Conservation (phyloP, 257 asterid genomes). For the Rubia yunnanensis region DNA sequence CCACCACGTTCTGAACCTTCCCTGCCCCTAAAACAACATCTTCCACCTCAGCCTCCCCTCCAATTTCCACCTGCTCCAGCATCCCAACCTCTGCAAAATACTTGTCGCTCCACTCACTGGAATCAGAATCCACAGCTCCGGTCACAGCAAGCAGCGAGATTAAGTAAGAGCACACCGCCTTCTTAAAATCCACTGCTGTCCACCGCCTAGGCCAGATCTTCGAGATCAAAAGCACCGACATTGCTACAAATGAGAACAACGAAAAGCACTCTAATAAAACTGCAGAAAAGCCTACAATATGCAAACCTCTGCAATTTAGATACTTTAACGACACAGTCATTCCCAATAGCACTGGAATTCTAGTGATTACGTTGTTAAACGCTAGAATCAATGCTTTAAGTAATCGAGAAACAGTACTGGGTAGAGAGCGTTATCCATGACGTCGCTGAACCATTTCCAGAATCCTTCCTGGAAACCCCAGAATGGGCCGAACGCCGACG, state of each 20-base stretch:
- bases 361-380: conserved; percentile 29
- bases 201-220: conserved; percentile 49
- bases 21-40: too few species aligned
- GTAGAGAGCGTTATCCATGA: conserved; percentile 91
- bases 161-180: conserved; percentile 52
- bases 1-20: too few species aligned
- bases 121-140: conserved; percentile 60
- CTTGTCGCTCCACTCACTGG: conserved; percentile 70
- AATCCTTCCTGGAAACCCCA: conserved; percentile 86
- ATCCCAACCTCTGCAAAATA: conserved; percentile 67
- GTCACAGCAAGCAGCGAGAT: conserved; percentile 72
- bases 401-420: conserved; percentile 87
- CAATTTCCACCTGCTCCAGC: too few species aligned
- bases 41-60: too few species aligned
- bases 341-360: conserved; percentile 62
- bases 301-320: conserved; percentile 64
- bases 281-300: too few species aligned
- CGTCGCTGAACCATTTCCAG: conserved; percentile 95
- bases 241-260: too few species aligned
- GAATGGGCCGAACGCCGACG: conserved; percentile 74
- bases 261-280: too few species aligned
- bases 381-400: conserved; percentile 61
- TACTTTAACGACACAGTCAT: conserved; percentile 55
- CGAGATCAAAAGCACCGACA: conserved; percentile 53
- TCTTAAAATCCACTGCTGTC: conserved; percentile 44